Conservation (phyloP, 2,329 filamentous ascomycete species). For the Beauveria asiatica region DNA sequence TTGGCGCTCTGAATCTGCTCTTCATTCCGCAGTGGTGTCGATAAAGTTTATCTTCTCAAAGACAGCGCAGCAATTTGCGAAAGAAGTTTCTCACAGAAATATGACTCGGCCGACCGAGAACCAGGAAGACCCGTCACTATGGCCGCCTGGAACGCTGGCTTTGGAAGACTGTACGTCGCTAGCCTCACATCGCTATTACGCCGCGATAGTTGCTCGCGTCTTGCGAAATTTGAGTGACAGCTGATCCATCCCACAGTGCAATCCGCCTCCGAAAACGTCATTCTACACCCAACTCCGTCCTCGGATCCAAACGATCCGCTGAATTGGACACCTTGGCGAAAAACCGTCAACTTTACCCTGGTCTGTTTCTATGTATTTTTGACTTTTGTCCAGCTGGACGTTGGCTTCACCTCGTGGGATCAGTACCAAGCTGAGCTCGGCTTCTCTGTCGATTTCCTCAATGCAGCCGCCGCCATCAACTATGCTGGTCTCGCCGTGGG, state of each 20-base stretch:
- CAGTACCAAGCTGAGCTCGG: constrained; percentile 1
- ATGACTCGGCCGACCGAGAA: neutral
- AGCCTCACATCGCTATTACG: neutral
- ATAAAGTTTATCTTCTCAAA: neutral
- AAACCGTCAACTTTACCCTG: constrained; percentile 21
- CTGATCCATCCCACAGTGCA: neutral
- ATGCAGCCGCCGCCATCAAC: constrained; percentile 10
- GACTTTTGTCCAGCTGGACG: constrained; percentile 10
- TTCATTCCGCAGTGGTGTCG: neutral
- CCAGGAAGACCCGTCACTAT: neutral
- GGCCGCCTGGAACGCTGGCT: neutral
- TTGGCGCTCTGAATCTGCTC: neutral
- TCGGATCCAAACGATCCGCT: constrained; percentile 45
- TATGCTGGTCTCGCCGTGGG: constrained; percentile 16
- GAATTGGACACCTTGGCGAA: constrained; percentile 46
- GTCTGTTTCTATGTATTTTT: constrained; percentile 32
- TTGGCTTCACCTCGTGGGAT: constrained; percentile 9
- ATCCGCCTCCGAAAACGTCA: constrained; percentile 4
- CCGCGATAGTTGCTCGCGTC: neutral
- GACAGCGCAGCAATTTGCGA: neutral
- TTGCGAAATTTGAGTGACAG: neutral
- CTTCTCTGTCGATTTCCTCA: constrained; percentile 7
- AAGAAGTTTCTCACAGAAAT: neutral
- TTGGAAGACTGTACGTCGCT: neutral
- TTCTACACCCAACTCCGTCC: constrained; percentile 17